Base-by-base conservation (phyloP, 352 stramenopile species). In the Phytophthora pinifolia region DNA sequence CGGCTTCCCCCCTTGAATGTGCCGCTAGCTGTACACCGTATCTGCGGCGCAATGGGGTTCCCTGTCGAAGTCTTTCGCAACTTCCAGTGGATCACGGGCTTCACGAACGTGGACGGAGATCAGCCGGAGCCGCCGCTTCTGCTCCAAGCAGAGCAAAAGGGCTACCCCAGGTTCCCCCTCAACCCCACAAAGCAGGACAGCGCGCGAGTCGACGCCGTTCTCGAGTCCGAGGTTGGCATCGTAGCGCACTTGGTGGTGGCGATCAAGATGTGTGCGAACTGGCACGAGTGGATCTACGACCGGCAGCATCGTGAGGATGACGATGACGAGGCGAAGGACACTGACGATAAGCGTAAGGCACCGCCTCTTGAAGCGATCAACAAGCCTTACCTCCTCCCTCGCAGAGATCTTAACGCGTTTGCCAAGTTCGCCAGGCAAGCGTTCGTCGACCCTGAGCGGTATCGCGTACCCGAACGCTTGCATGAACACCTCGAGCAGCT, bases 241-340 rank as follows among this genome's bases (percentile, higher is more conserved):
- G 71, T 79, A 3, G 84, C 76, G 7, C 77, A 86, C 20, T 37
- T 94, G 27, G 62, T 82, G 0, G 79, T 82, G 1, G 82, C 84
- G 2, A 64, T 92, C 36, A 80, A 77, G 35, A 69, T 94, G 61
- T 88, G 76, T 52, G 79, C 74, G 0, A 84, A 86, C 43, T 94
- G 84, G 84, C 76, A 84, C 53, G 75, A 90, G 45, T 94, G 80
- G 82, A 72, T 88, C 44, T 92, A 89, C 46, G 71, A 92, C 39
- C 64, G 59, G 3, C 49, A 70, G 5, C 42, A 58, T 14, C 36
- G 43, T 0, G 50, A 62, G 29, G 45, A 54, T 41, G 44, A 57
- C 39, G 27, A 50, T 5, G 55, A 71, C 33, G 46, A 67, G 32
- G 47, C 57, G 0, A 62, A 75, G 15, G 62, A 58, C 14, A 43